These are phyloP conservation scores for Blastobotrys aristatus DNA, from an alignment of 1,139 yeast genomes.

Conservation along the genomic window DNA sequence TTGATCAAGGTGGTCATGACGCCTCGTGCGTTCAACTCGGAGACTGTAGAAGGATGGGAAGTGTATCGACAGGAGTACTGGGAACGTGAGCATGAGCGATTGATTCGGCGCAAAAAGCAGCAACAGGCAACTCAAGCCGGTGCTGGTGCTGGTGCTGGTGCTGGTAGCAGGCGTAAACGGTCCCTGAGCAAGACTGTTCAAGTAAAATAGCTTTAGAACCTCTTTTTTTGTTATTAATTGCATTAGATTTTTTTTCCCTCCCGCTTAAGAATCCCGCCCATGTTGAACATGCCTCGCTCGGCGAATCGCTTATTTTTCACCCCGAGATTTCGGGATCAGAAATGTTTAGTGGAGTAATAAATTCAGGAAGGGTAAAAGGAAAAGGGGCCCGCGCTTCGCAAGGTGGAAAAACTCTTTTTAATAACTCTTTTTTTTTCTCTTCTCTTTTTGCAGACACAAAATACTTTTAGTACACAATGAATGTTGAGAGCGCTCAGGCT, in stretches of 20 bases:
- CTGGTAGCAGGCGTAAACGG: constrained; percentile 7
- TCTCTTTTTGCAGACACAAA: too few species aligned
- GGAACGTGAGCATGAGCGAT: constrained; percentile 73
- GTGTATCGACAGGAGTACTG: constrained; percentile 88
- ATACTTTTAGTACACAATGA: too few species aligned
- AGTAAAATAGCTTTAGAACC: not conserved
- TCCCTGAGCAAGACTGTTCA: constrained; percentile 7
- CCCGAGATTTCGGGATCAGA: too few species aligned
- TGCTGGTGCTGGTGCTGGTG: not conserved
- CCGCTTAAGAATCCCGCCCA: too few species aligned
- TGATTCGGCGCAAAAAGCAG: constrained; percentile 1
- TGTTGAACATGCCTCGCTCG: too few species aligned
- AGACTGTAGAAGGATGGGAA: constrained; percentile 93
- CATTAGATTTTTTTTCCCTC: too few species aligned
- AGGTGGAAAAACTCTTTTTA: too few species aligned
- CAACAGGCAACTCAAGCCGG: too few species aligned
- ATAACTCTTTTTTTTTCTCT: not conserved
- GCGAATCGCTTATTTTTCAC: too few species aligned
- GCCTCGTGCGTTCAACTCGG: constrained; percentile 76
- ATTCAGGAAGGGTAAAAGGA: too few species aligned
- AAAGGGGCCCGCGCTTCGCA: too few species aligned
- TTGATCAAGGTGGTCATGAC: constrained; percentile 66
- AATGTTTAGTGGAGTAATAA: too few species aligned
- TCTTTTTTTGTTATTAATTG: not conserved
- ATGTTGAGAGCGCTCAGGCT: not conserved